Conservation (phyloP, 345 rosid species). For the Sonneratia alba region DNA sequence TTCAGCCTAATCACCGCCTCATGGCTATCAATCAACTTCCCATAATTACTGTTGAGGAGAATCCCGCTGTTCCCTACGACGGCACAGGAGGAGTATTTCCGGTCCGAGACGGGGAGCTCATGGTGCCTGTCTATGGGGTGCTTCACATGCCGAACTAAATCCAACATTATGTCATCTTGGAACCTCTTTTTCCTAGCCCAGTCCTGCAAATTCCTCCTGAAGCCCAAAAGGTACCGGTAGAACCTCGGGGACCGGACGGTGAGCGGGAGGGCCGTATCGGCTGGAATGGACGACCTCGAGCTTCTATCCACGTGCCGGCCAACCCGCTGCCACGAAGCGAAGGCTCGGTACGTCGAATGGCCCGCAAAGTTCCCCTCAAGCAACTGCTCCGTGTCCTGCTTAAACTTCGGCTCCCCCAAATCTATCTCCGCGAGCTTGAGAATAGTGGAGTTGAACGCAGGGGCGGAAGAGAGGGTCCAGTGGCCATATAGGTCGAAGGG, state of each 20-base stretch:
- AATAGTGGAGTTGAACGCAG: constrained; percentile 51
- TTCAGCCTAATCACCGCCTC: constrained; percentile 77
- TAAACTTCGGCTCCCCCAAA: constrained; percentile 44
- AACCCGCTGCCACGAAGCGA: constrained; percentile 35
- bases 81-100: constrained; percentile 63
- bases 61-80: constrained; percentile 93
- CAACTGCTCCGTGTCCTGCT: constrained; percentile 51
- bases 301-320: constrained; percentile 22
- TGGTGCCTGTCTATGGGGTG: constrained; percentile 40
- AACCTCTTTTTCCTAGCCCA: constrained; percentile 56
- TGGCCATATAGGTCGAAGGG: constrained; percentile 24
- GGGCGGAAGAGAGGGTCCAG: constrained; percentile 7
- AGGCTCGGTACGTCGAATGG: constrained; percentile 33
- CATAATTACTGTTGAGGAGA: constrained; percentile 45
- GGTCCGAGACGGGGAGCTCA: constrained; percentile 22
- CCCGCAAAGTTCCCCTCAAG: constrained; percentile 48
- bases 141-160: constrained; percentile 49
- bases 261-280: constrained; percentile 8
- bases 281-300: constrained; percentile 16
- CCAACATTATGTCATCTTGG: constrained; percentile 51
- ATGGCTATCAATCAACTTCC: constrained; percentile 64
- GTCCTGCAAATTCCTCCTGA: constrained; percentile 44
- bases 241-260: constrained; percentile 47
- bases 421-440: constrained; percentile 61
- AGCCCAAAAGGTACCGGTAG: constrained; percentile 61